Conservation (phyloP, 1,139 yeast species). For the Ashbya aceris region DNA sequence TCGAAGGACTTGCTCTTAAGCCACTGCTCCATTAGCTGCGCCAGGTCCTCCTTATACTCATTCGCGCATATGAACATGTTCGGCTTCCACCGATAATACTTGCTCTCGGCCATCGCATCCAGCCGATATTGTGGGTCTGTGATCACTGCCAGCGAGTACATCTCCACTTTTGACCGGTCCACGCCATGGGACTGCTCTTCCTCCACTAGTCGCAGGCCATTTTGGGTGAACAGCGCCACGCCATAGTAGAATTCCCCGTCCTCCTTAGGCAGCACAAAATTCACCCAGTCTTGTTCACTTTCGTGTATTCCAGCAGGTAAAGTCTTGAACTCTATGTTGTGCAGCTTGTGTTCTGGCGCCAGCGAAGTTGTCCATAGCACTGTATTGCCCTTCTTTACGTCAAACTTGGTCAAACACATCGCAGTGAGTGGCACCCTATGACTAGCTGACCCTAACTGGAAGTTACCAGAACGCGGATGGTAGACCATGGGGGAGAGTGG, state of each 20-base stretch:
- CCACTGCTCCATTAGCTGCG: slow-evolving; percentile 34
- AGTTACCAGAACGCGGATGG: neutral
- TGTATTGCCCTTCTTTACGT: slow-evolving; percentile 26
- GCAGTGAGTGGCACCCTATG: slow-evolving; percentile 13
- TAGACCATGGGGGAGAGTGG: neutral
- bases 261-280: slow-evolving; percentile 38
- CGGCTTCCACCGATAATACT: slow-evolving; percentile 39
- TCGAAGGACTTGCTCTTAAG: slow-evolving; percentile 12
- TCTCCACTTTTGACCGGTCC: slow-evolving; percentile 46
- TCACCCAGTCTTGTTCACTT: slow-evolving; percentile 41
- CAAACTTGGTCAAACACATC: slow-evolving; percentile 26
- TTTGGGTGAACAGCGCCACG: slow-evolving; percentile 41
- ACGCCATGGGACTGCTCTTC: slow-evolving; percentile 17
- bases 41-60: slow-evolving; percentile 45
- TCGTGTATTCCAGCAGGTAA: slow-evolving; percentile 84
- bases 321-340: slow-evolving; percentile 59
- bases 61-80: slow-evolving; percentile 47
- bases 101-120: slow-evolving; percentile 16
- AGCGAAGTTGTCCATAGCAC: slow-evolving; percentile 17
- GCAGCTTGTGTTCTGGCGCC: slow-evolving; percentile 15
- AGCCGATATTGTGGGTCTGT: slow-evolving; percentile 33
- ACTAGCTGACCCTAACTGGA: slow-evolving; percentile 14
- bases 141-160: slow-evolving; percentile 60
- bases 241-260: slow-evolving; percentile 34
- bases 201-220: slow-evolving; percentile 22